These are phyloP conservation scores for Aspergillus bridgeri DNA, from an alignment of 495 filamentous ascomycete species.

Conservation along the genomic window DNA sequence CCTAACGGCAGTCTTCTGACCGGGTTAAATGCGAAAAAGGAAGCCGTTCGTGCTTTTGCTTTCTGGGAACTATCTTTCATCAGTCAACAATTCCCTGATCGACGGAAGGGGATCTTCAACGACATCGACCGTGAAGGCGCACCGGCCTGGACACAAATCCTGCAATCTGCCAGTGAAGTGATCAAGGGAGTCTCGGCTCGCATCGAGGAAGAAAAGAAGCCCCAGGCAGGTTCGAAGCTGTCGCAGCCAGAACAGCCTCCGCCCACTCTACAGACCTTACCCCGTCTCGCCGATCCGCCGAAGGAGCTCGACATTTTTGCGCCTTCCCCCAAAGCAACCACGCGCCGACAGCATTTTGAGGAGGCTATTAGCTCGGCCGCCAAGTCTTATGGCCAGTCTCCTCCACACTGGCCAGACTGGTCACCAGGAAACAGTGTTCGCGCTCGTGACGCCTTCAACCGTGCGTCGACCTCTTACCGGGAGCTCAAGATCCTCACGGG, in stretches of 20 bases:
- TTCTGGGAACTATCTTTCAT: constrained; percentile 89
- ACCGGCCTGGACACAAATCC: constrained; percentile 77
- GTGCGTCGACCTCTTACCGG: constrained; percentile 36
- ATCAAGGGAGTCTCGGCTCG: constrained; percentile 63
- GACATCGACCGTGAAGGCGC: constrained; percentile 83
- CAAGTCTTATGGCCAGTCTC: constrained; percentile 57
- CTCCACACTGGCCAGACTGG: constrained; percentile 31
- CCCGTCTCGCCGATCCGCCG: constrained; percentile 50
- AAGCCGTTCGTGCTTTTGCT: constrained; percentile 63
- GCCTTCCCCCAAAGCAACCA: constrained; percentile 42
- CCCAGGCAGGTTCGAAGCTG: constrained; percentile 33
- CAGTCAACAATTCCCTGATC: constrained; percentile 62
- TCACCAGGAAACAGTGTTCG: constrained; percentile 42
- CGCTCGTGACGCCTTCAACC: constrained; percentile 39
- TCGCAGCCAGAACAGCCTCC: constrained; percentile 26
- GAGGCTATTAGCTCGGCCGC: constrained; percentile 52
- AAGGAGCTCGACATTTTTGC: constrained; percentile 59
- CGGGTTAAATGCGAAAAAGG: constrained; percentile 68
- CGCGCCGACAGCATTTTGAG: constrained; percentile 48
- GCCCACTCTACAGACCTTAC: constrained; percentile 44
- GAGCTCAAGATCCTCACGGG: constrained; percentile 40
- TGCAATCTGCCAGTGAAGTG: constrained; percentile 59
- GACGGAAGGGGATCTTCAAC: constrained; percentile 79
- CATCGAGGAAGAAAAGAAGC: constrained; percentile 56
- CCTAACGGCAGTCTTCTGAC: constrained; percentile 87